Conservation (phyloP, 768 basidiomycete genomes). For the Amylocystis lapponica region DNA sequence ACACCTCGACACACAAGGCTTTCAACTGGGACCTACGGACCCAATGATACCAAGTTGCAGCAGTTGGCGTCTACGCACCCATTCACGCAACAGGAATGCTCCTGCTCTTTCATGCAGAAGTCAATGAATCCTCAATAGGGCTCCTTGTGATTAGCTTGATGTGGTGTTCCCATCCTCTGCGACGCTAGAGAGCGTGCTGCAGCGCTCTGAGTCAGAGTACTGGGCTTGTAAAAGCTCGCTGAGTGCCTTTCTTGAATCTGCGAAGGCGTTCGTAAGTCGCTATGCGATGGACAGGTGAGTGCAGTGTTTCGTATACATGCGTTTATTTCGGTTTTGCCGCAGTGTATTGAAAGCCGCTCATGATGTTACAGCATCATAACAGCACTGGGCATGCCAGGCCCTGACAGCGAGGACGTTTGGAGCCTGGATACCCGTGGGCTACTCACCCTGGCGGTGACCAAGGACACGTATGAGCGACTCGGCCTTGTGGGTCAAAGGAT, state of each 20-base stretch:
- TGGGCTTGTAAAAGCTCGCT: slow-evolving; percentile 39
- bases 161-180: slow-evolving; percentile 48
- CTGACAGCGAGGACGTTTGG: slow-evolving; percentile 51
- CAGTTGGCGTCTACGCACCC: no score
- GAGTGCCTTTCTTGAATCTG: slow-evolving; percentile 34
- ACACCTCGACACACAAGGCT: no score
- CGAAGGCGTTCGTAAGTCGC: slow-evolving; percentile 25
- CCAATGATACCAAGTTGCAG: no score
- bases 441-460: slow-evolving; percentile 50
- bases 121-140: no score
- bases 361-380: slow-evolving; percentile 15
- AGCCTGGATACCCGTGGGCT: slow-evolving; percentile 60
- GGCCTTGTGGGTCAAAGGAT: slow-evolving; percentile 53
- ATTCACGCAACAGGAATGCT: no score
- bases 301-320: background rate
- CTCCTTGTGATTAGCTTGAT: slow-evolving; percentile 42
- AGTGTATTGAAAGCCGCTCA: no score
- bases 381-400: slow-evolving; percentile 11
- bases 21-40: no score
- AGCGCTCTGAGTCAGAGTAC: slow-evolving; percentile 39
- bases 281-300: slow-evolving; percentile 22
- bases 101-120: no score
- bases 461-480: slow-evolving; percentile 53
- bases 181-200: slow-evolving; percentile 34
- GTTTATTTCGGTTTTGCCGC: background rate